Base-by-base conservation (phyloP, 1,284 basidiomycete genomes). In the Veloporphyrellus conicus region DNA sequence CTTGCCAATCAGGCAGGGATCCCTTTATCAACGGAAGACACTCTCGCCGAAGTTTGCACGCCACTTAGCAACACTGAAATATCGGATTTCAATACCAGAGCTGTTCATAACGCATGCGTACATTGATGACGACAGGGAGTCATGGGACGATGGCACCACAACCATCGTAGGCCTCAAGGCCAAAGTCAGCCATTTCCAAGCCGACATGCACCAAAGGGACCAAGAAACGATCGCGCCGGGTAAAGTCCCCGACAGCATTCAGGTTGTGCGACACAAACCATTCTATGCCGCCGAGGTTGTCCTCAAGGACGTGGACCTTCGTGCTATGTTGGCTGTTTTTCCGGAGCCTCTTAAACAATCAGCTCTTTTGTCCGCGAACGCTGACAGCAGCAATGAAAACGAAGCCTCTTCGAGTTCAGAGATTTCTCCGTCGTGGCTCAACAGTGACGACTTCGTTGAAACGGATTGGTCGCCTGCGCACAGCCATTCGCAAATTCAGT, bases 201-300 rank as follows among this genome's bases (percentile, higher is more conserved):
- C 88, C 32, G 95, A 98, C 62, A 77, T 96, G 70, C 95, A 98
- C 65, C 93, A 97, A 68, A 79, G 93, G 46, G 87, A 90, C 55
- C 87, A 95, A 66, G 92, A 95, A 69, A 72, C 73, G 16, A 75
- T 76, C 1, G 74, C 78, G 6, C 70, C 74, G 14, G 78, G 76
- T 6, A 67, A 70, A 43, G 59, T 72, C 45, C 73, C 75, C 6
- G 68, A 74, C 33, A 72, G 73, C 11, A 71, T 70, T 20, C 85
- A 85, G 64, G 72, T 75, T 2, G 69, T 81, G 15, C 75, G 81
- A 19, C 87, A 89, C 68, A 97, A 96, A 65, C 83, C 89, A 2
- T 93, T 98, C 70, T 93, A 93, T 61, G 88, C 91, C n/a, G 88
- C 87, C 28, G 93, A 97, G 68, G 79, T 95, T 7, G 80, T 91